Evolutionary conservation across 2,329 filamentous ascomycete species (phyloP).

Genomic region (Colletotrichum destructivum): DNA sequence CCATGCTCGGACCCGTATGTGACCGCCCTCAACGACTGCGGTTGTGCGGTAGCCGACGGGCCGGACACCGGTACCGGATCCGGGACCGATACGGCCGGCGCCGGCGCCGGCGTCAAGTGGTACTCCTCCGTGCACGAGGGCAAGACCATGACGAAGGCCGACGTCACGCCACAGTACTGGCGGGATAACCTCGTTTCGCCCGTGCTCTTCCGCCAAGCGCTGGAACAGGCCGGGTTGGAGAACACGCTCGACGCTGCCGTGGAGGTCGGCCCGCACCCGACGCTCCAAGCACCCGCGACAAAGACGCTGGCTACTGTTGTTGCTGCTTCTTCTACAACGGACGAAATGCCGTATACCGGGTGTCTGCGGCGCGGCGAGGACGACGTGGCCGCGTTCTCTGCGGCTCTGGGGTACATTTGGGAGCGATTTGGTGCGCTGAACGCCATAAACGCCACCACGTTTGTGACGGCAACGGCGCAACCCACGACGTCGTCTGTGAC

Average conservation of each 20-base stretch:
- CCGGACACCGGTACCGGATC: no score
- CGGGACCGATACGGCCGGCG: no score
- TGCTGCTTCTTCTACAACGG: constrained; percentile 10
- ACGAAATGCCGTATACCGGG: constrained; percentile 46
- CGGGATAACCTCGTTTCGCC: neutral
- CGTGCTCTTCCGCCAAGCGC: constrained; percentile 39
- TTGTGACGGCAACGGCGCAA: no score
- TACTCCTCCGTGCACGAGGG: neutral
- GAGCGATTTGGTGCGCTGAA: constrained; percentile 5
- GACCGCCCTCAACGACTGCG: neutral
- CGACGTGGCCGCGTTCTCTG: constrained; percentile 44
- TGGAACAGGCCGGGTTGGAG: constrained; percentile 29
- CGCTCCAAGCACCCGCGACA: constrained; percentile 54
- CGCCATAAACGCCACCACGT: neutral
- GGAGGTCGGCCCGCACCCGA: constrained; percentile 55
- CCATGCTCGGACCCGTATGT: neutral
- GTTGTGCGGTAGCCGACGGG: neutral
- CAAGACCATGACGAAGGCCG: neutral
- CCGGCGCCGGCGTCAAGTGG: neutral
- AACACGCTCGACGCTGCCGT: constrained; percentile 42
- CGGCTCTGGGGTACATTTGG: neutral
- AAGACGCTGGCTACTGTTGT: constrained; percentile 35
- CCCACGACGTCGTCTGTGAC: no score
- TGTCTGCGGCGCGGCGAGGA: constrained; percentile 42
- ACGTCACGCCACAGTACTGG: constrained; percentile 1